Conservation (phyloP, 164 flowering plant genomes). For the Euptelea pleiosperma region DNA sequence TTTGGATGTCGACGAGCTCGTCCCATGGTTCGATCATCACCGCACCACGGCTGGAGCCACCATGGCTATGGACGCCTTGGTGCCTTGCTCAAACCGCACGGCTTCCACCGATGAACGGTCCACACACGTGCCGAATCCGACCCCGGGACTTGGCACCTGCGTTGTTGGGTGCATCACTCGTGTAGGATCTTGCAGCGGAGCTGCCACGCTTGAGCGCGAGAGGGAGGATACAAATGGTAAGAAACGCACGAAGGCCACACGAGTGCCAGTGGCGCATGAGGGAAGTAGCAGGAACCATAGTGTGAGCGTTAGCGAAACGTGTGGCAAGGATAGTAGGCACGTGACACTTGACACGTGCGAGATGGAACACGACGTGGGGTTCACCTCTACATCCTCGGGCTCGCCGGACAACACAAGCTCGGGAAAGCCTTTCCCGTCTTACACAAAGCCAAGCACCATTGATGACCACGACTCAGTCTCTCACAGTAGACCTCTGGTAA, state of each 20-base stretch:
- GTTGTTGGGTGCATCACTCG: too few relatives aligned
- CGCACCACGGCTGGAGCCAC: conserved; percentile 17
- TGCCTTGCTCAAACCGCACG: conserved; percentile 42
- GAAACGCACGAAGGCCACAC: conserved; percentile 28
- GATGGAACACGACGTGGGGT: too few relatives aligned
- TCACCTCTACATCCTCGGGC: conserved; percentile 42
- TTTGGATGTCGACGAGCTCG: conserved; percentile 24
- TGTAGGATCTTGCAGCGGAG: conserved; percentile 53
- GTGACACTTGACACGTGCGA: conserved; percentile 43
- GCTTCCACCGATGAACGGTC: conserved; percentile 12
- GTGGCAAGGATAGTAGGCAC: conserved; percentile 30
- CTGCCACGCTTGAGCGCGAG: conserved; percentile 6
- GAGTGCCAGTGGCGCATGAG: conserved; percentile 6
- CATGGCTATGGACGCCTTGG: conserved; percentile 55
- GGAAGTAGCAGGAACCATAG: conserved; percentile 44
- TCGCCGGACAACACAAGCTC: too few relatives aligned
- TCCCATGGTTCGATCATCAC: conserved; percentile 42
- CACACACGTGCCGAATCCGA: conserved; percentile 23
- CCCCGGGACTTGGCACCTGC: conserved; percentile 26
- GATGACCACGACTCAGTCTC: conserved; percentile 71
- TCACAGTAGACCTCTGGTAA: conserved; percentile 53
- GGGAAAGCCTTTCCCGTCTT: too few relatives aligned
- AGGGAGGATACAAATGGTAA: too few relatives aligned
- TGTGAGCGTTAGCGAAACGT: conserved; percentile 41
- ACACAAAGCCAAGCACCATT: conserved; percentile 27